Conservation (phyloP, 345 rosid genomes). For the Salix caprea region DNA sequence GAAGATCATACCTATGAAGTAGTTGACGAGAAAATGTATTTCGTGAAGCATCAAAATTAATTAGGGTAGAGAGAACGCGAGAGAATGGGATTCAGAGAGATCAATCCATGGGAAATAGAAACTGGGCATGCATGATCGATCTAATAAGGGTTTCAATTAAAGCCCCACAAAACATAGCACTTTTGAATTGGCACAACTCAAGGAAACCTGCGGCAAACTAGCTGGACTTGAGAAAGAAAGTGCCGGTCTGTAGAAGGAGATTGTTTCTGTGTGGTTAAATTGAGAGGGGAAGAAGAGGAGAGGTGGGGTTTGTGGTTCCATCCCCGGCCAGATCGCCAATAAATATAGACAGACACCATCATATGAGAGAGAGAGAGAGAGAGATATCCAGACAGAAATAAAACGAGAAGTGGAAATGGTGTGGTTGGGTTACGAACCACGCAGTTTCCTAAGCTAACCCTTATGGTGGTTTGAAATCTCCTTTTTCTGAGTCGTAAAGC, state of each 20-base stretch:
- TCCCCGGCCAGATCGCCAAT: constrained; percentile 35
- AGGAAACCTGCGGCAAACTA: constrained; percentile 28
- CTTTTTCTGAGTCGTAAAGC: constrained; percentile 76
- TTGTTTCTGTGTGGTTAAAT: constrained; percentile 14
- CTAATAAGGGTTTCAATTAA: constrained; percentile 19
- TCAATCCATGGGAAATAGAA: constrained; percentile 5
- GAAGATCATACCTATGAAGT: not conserved
- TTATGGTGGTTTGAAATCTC: constrained; percentile 51
- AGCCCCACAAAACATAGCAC: constrained; percentile 35
- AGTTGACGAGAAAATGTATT: not conserved
- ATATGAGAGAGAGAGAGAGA: not conserved
- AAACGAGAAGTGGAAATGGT: constrained; percentile 14
- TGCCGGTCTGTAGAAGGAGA: not conserved
- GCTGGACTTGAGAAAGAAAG: constrained; percentile 30
- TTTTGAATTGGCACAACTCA: constrained; percentile 44
- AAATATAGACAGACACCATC: constrained; percentile 58
- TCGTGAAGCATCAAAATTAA: not conserved
- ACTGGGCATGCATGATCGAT: constrained; percentile 22
- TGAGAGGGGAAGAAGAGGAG: constrained; percentile 47
- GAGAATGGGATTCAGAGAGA: constrained; percentile 17
- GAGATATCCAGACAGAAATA: constrained; percentile 20
- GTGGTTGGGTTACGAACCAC: constrained; percentile 36
- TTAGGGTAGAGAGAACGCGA: constrained; percentile 15
- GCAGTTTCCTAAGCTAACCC: constrained; percentile 54
- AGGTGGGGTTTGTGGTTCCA: constrained; percentile 44